Base-by-base conservation (phyloP, 2,329 filamentous ascomycete genomes). In the Aspergillus transmontanensis region DNA sequence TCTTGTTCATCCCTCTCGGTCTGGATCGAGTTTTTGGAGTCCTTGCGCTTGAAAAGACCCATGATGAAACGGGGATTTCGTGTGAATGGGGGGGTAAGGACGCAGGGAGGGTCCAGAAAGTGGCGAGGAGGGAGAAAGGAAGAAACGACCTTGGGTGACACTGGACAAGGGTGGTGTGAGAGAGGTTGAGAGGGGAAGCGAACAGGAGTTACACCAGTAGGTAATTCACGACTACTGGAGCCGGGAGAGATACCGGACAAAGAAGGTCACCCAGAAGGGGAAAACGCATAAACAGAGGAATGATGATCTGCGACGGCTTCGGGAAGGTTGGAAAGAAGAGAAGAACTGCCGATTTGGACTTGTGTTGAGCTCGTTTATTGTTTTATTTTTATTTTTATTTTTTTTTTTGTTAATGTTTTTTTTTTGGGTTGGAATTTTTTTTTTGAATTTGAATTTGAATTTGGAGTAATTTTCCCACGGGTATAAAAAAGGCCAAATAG, bases 21-120 rank as follows among this genome's bases (percentile, higher is more conserved):
- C 34, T 75, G 73, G 43, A 72, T 73, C 21, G 76, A 76, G 59
- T 72, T 72, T 61, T 76, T 79, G n/a, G 78, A 77, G 66, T 82
- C 79, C 66, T 79, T 82, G 70, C 79, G 79, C 72, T 78, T 81
- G 71, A 82, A 82, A 61, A 82, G 71, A 64, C 79, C 79, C 80
- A 81, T 81, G 68, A 62, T 64, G 68, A 64, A n/a, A 19, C 46
- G 34, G 51, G 39, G 32, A 46, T 48, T 45, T 53, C 39, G 23
- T n/a, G 51, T 36, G 16, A 48, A 53, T 57, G 34, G 12, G 34
- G 32, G 11, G 12, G 12, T 14, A 14, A 51, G 41, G 55, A 55
- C 50, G 50, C n/a, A 16, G 43, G 58, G 19, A 16, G 32, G 50
- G 39, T 36, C 36, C 50, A 9, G 21, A 39, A 19, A 39, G 16